Evolutionary conservation across 164 flowering plant genomes (phyloP), one percentile per base, ranked within the genome.

Genomic region (Chloranthus sessilifolius): DNA sequence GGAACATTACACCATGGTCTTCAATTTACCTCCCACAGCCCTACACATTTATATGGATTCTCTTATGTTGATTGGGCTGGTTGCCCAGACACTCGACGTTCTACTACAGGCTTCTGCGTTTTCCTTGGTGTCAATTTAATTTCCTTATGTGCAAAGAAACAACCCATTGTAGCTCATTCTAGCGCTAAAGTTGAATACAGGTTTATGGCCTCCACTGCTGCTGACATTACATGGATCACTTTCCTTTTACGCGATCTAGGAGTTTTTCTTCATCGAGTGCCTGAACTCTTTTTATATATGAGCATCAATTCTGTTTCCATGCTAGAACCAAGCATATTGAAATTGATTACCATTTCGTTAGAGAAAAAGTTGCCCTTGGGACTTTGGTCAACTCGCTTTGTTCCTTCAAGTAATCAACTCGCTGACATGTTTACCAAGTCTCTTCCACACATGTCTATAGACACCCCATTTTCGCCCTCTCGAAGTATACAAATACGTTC

Each of bases 121-220:
- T 52, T 34, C 25, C 29, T 52, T 24, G 35, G 46, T 8, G 5
- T 28, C 3, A 52, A 26, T 15, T 17, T 25, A 9, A 25, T 40
- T 0, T 26, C 56, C 3, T 52, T 46, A 47, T 4, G 23, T 12
- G 22, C 56, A 12, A 52, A 52, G 35, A 52, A 52, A 20, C 56
- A 40, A 26, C 35, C 31, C 25, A 23, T 12, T 10, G 19, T 39
- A 4, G 14, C 56, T 21, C 34, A 34, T 7, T 52, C 35, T 4
- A 52, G 35, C 11, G n/a, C 56, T 5, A n/a, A 52, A 27, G 56
- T 14, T 3, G 56, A 52, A 20, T 40, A 52, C n/a, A 5, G 34
- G 5, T 20, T 47, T 2, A 15, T 52, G 3, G 38, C 36, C 12
- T n/a, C 34, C 3, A 8, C 56, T 8, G 25, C 47, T 16, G 9